These are phyloP conservation scores for Fraxinus greggii DNA, from an alignment of 305 asterid genomes.

Conservation along the genomic window DNA sequence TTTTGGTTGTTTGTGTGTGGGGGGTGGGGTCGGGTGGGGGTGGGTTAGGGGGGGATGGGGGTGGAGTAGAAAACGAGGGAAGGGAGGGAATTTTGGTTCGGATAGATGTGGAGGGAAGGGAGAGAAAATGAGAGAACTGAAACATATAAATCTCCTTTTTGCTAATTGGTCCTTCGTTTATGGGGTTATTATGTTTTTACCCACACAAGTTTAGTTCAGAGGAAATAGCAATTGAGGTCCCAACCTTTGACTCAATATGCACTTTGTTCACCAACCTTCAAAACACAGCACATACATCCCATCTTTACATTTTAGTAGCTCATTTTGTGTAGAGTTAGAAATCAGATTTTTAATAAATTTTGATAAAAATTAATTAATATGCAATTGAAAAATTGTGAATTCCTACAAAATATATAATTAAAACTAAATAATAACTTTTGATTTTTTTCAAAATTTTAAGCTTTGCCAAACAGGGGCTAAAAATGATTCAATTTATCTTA, in stretches of 20 bases:
- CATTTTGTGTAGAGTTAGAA: background rate
- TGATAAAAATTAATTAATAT: too few relatives aligned
- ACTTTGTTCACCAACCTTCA: background rate
- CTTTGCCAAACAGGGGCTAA: background rate
- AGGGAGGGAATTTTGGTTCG: conserved; percentile 98
- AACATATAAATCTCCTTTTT: conserved; percentile 17
- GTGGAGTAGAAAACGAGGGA: conserved; percentile 67
- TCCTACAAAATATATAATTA: too few relatives aligned
- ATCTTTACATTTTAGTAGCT: background rate
- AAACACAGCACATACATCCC: background rate
- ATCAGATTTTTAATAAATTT: too few relatives aligned
- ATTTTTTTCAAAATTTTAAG: too few relatives aligned
- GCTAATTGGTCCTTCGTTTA: conserved; percentile 28
- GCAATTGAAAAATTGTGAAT: background rate
- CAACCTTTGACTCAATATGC: background rate
- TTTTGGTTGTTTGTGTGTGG: conserved; percentile 22
- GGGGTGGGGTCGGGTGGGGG: conserved; percentile 27
- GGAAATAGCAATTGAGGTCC: background rate
- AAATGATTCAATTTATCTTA: background rate
- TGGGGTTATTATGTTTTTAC: background rate
- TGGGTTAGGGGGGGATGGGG: background rate
- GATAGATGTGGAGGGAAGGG: conserved; percentile 96
- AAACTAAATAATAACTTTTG: background rate
- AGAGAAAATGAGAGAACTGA: conserved; percentile 30
- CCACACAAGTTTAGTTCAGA: background rate